These are phyloP conservation scores for Phytopythium ostracodes DNA, from an alignment of 352 stramenopile species.

Conservation along the genomic window DNA sequence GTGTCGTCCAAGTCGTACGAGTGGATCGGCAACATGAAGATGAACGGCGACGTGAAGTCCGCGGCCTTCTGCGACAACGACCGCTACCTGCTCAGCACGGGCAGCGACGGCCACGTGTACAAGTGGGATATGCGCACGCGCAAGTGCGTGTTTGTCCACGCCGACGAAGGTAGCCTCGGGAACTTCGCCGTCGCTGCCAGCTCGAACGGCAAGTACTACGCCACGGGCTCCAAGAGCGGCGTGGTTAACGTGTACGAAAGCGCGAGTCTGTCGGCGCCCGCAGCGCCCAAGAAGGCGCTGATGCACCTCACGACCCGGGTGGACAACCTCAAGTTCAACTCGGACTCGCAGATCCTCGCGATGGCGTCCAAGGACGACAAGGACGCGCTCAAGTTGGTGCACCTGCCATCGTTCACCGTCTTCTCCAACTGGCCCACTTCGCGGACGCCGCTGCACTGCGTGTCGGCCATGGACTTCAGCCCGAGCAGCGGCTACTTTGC, in stretches of 20 bases:
- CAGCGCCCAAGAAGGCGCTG: conserved; percentile 90
- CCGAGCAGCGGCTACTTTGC: conserved; percentile 93
- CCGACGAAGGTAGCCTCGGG: conserved; percentile 83
- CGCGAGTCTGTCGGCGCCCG: conserved; percentile 31
- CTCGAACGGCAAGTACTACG: conserved; percentile 69
- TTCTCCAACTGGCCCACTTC: conserved; percentile 98
- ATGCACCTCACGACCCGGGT: conserved; percentile 96
- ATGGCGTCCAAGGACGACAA: conserved; percentile 90
- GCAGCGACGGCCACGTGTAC: conserved; percentile 96
- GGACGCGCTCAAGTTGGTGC: conserved; percentile 94
- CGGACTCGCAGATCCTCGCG: conserved; percentile 92
- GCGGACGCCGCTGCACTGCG: conserved; percentile 96
- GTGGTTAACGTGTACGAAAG: conserved; percentile 98
- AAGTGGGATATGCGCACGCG: conserved; percentile 92
- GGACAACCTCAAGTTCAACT: conserved; percentile 90
- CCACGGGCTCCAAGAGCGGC: conserved; percentile 94
- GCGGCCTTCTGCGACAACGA: conserved; percentile 92
- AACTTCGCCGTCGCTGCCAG: conserved; percentile 79
- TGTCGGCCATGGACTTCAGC: conserved; percentile 95
- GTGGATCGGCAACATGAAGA: conserved; percentile 94
- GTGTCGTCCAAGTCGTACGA: conserved; percentile 91
- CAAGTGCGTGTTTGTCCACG: conserved; percentile 74
- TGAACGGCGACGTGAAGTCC: conserved; percentile 92
- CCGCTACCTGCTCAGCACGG: conserved; percentile 90
- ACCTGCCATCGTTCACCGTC: conserved; percentile 92